phyloP scores from a whole-genome alignment of 805 yeast genomes.

The Zygosaccharomyces bailii region DNA sequence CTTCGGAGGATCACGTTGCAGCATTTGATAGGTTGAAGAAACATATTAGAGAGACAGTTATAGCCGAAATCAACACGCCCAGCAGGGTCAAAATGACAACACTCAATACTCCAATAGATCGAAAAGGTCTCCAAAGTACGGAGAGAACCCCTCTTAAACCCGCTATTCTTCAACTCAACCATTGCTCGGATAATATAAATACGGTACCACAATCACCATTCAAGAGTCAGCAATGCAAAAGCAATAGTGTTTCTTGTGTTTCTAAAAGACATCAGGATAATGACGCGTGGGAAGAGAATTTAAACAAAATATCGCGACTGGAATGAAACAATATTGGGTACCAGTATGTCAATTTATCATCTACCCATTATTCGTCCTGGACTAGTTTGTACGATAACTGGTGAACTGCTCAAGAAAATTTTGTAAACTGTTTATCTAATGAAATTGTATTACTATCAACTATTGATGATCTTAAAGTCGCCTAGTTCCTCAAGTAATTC shows the following conservation, averaged over 20 bases:
- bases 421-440: constrained; percentile 1
- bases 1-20: constrained; percentile 9
- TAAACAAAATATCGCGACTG: constrained; percentile 11
- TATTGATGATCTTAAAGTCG: constrained; percentile 47
- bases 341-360: too few relatives aligned
- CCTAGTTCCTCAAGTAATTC: constrained; percentile 45
- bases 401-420: background rate
- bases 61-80: background rate
- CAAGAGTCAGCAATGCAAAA: constrained; percentile 5
- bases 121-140: background rate
- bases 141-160: constrained; percentile 14
- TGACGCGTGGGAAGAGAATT: constrained; percentile 11
- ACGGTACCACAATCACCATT: constrained; percentile 9
- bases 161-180: constrained; percentile 8
- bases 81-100: background rate
- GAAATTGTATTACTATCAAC: constrained; percentile 19
- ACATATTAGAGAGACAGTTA: constrained; percentile 9
- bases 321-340: too few relatives aligned
- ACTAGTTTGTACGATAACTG: constrained; percentile 11
- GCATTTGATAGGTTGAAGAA: constrained; percentile 11
- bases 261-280: constrained; percentile 11
- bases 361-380: background rate
- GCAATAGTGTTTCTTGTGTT: background rate
- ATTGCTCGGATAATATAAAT: constrained; percentile 7
- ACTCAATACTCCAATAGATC: background rate